These are phyloP conservation scores for Scheffersomyces cryptocercus DNA, from an alignment of 1,139 yeast genomes.

Conservation along the genomic window DNA sequence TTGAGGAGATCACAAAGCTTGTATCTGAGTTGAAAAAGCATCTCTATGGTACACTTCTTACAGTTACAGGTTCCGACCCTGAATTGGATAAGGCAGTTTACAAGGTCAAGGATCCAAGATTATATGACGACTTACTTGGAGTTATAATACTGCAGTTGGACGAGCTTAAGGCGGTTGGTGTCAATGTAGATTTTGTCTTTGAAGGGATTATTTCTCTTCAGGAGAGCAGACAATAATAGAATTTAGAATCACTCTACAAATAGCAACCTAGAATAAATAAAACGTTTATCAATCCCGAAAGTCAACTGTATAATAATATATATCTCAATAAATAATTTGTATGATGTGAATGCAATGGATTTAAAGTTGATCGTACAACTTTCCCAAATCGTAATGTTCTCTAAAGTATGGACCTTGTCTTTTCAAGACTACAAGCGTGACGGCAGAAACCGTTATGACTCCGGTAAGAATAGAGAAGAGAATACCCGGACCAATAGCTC, in stretches of 20 bases:
- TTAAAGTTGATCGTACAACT: constrained; percentile 50
- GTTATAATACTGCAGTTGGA: constrained; percentile 61
- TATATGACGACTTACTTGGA: constrained; percentile 47
- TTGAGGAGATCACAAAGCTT: constrained; percentile 62
- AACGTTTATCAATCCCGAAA: background rate
- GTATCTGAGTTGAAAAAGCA: constrained; percentile 65
- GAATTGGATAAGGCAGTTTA: constrained; percentile 28
- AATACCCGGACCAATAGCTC: constrained; percentile 70
- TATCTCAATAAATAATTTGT: background rate
- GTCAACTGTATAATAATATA: background rate
- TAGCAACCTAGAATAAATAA: background rate
- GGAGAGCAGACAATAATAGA: constrained; percentile 1
- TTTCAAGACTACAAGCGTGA: constrained; percentile 52
- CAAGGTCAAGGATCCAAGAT: constrained; percentile 29
- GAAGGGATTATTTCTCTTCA: constrained; percentile 27
- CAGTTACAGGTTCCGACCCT: constrained; percentile 22
- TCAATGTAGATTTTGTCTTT: constrained; percentile 68
- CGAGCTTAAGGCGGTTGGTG: constrained; percentile 64
- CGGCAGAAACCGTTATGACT: constrained; percentile 46
- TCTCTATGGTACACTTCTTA: constrained; percentile 60
- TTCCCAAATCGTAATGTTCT: constrained; percentile 61
- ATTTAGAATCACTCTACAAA: background rate
- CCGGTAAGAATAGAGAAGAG: constrained; percentile 68
- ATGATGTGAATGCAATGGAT: background rate
- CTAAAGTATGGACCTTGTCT: constrained; percentile 63